Conservation (phyloP, 768 basidiomycete species). For the Mycena albidolilacea region DNA sequence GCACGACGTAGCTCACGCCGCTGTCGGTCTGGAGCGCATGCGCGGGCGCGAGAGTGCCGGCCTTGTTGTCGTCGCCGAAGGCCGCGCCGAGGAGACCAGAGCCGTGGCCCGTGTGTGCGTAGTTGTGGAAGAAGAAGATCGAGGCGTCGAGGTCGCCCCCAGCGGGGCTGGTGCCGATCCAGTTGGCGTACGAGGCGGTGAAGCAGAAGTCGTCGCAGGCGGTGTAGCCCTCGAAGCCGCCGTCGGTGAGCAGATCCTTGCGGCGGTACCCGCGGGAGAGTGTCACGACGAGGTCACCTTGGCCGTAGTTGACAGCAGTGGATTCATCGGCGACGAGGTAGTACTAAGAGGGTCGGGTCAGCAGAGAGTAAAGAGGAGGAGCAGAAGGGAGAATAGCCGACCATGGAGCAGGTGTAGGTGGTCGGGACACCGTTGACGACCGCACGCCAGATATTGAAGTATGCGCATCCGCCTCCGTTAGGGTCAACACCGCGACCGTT, state of each 20-base stretch:
- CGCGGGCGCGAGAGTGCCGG: conserved; percentile 56
- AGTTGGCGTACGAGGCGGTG: conserved; percentile 52
- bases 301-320: conserved; percentile 63
- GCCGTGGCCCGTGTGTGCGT: conserved; percentile 57
- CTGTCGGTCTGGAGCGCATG: conserved; percentile 51
- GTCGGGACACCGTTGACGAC: conserved; percentile 62
- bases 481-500: conserved; percentile 59
- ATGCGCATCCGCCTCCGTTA: conserved; percentile 62
- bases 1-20: conserved; percentile 56
- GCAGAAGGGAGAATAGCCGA: conserved; percentile 41
- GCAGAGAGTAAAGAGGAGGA: neutral
- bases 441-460: conserved; percentile 70
- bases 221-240: conserved; percentile 60
- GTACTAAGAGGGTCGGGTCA: conserved; percentile 50
- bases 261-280: conserved; percentile 64
- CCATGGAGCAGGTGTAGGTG: conserved; percentile 66
- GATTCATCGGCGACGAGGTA: conserved; percentile 58
- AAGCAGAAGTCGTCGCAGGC: conserved; percentile 60
- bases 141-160: conserved; percentile 59
- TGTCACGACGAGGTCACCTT: conserved; percentile 61
- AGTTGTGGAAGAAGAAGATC: conserved; percentile 59
- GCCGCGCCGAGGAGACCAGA: conserved; percentile 62
- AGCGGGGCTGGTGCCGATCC: conserved; percentile 55
- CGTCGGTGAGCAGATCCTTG: conserved; percentile 55
- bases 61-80: conserved; percentile 50